These are phyloP conservation scores for Rhizophagus sp. DNA, from an alignment of 192 early-diverging fungal species.

Conservation along the genomic window DNA sequence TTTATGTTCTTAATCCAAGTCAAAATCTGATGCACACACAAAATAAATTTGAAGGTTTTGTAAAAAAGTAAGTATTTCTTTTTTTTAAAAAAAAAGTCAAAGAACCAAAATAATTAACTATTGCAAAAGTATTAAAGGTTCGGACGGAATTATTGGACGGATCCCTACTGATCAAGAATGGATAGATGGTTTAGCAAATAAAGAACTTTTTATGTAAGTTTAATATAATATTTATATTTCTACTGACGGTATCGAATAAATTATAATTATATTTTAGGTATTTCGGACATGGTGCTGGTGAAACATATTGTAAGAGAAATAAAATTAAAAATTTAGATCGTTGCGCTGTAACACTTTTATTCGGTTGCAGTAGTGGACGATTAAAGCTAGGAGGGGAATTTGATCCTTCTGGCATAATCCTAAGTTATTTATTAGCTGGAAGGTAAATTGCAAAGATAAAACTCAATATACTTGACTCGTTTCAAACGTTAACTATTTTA, in stretches of 20 bases:
- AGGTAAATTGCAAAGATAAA: conserved; percentile 49
- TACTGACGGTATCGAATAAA: not conserved
- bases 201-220: conserved; percentile 53
- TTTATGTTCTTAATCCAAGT: conserved; percentile 91
- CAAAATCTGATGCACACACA: conserved; percentile 86
- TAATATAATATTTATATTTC: not conserved
- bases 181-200: conserved; percentile 52
- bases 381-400: conserved; percentile 78
- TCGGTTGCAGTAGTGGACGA: conserved; percentile 94
- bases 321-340: conserved; percentile 62
- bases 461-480: not conserved
- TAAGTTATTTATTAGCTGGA: conserved; percentile 85
- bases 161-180: conserved; percentile 70
- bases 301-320: conserved; percentile 72
- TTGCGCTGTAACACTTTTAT: conserved; percentile 80
- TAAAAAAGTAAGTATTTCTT: conserved; percentile 41
- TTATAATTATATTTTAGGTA: conserved; percentile 53
- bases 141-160: conserved; percentile 72
- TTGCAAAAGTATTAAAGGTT: conserved; percentile 39
- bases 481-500: conserved; percentile 17
- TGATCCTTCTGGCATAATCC: conserved; percentile 81
- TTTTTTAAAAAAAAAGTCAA: not conserved
- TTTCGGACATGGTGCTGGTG: conserved; percentile 95
- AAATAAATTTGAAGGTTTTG: conserved; percentile 62
- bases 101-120: not conserved